Conservation (phyloP, 2,329 filamentous ascomycete genomes). For the Penicillium glabrum region DNA sequence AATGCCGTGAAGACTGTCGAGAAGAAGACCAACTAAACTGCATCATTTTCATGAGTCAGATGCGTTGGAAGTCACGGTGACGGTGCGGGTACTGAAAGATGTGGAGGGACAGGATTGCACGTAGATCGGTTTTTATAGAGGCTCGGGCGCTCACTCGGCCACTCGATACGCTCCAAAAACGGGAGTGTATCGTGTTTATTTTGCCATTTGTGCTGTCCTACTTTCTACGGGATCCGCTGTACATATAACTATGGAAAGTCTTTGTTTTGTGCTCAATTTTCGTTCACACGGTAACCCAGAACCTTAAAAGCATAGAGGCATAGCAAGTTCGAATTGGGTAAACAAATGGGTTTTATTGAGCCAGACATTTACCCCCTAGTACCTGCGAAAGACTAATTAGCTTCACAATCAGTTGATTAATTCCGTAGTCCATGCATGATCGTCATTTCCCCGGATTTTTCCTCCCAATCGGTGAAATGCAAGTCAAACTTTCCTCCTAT, state of each 20-base stretch:
- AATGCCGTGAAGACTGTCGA: conserved; percentile 29
- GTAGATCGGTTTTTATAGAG: conserved; percentile 12
- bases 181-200: not conserved
- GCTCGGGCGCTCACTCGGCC: not conserved
- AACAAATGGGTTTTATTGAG: not conserved
- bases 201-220: not conserved
- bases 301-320: not conserved
- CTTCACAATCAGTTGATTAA: not conserved
- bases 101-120: conserved; percentile 2
- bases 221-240: conserved; percentile 16
- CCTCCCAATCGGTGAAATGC: conserved; percentile 23
- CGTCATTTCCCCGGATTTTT: conserved; percentile 17
- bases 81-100: conserved; percentile 3
- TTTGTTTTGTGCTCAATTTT: conserved; percentile 11
- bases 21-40: conserved; percentile 15
- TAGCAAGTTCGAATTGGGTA: not conserved
- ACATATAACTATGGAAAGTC: conserved; percentile 21
- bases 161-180: not conserved
- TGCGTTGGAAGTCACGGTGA: not conserved
- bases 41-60: not conserved
- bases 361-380: not conserved
- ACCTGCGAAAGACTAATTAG: not conserved
- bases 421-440: not conserved
- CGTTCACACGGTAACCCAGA: not conserved
- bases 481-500: conserved; percentile 19